Percentiles rank a stretch among this genome's conserved stretches.
These are phyloP conservation scores for Zelopaecilomyces penicillatus DNA, from an alignment of 2,329 filamentous ascomycete species.

Conservation along the genomic window DNA sequence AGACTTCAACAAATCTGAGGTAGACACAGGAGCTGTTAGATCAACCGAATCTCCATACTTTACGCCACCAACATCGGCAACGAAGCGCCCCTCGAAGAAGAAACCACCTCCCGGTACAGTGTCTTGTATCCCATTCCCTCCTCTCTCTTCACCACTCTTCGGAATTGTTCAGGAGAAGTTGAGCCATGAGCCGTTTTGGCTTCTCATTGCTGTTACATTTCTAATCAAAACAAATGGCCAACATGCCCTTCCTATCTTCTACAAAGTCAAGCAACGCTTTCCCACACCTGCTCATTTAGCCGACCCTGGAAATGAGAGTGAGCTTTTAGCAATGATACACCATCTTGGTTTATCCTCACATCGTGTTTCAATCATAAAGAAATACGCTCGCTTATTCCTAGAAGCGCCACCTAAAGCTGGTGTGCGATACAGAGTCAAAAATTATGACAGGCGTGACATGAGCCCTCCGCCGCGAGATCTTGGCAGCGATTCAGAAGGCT, in stretches of 20 bases:
- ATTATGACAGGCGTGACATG: conserved; percentile 34
- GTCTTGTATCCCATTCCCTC: conserved; percentile 57
- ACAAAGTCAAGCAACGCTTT: conserved; percentile 57
- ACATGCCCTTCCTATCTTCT: conserved; percentile 68
- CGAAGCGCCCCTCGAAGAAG: conserved; percentile 14
- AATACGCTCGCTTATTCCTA: conserved; percentile 62
- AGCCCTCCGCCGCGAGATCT: conserved; percentile 9
- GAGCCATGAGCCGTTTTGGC: conserved; percentile 64
- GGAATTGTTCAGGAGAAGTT: conserved; percentile 81
- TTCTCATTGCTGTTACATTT: conserved; percentile 76
- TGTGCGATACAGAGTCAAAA: conserved; percentile 44
- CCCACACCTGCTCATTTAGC: conserved; percentile 58
- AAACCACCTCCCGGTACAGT: conserved; percentile 36
- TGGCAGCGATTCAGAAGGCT: not conserved
- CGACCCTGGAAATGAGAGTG: conserved; percentile 35
- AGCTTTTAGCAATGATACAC: conserved; percentile 54
- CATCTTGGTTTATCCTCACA: conserved; percentile 64
- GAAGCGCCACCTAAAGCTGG: conserved; percentile 51
- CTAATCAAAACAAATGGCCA: conserved; percentile 72
- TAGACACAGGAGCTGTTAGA: not conserved
- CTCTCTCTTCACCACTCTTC: conserved; percentile 54
- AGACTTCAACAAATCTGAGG: no score
- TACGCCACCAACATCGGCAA: conserved; percentile 8
- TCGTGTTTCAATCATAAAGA: conserved; percentile 59
- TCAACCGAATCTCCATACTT: conserved; percentile 27